Evolutionary conservation across 495 filamentous ascomycete species (phyloP), one percentile per base, ranked within the genome.

Genomic region (Gamarada debralockiae): DNA sequence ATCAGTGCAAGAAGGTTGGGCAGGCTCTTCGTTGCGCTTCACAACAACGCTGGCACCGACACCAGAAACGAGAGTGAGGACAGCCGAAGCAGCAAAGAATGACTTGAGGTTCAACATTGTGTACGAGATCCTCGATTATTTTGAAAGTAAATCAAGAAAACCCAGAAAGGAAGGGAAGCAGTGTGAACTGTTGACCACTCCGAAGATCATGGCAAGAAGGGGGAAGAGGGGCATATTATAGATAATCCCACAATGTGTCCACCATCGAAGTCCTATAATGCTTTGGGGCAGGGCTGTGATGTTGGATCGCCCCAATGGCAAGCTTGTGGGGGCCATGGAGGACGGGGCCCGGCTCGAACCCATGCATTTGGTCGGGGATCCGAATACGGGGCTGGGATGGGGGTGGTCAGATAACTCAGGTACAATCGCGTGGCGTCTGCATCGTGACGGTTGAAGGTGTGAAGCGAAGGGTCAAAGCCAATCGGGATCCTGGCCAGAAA

Each of bases 1-100:
- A 34, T 68, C 14, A 6, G 65, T 50, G 41, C 61, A 64, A 18
- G 61, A 58, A 1, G 69, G 59, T 47, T 68, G 70, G 22, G 67
- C 60, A 31, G 77, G 74, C 0, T 70, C 64, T 29, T 68, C 59
- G 29, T 66, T 63, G 27, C 27, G 27, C 27, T 29, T 43, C 14
- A 43, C 25, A 20, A 47, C n/a, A 31, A 22, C 63, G 52, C 59
- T 64, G 45, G 71, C 71, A 38, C 60, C 61, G 45, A 61, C 65
- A 27, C 43, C 54, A 31, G 61, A 55, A 43, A 69, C 43, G 47
- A 69, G 62, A 12, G 67, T 64, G 33, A 68, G 58, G 14, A 64
- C 66, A 49, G 65, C 68, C 44, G 71, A 47, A 29, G 27, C 27
- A 29, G 27, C 27, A 29, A 29, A 29, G 45, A 65, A 43, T 33